Conservation (phyloP, 352 stramenopile genomes). For the Globisporangium mamillatum region DNA sequence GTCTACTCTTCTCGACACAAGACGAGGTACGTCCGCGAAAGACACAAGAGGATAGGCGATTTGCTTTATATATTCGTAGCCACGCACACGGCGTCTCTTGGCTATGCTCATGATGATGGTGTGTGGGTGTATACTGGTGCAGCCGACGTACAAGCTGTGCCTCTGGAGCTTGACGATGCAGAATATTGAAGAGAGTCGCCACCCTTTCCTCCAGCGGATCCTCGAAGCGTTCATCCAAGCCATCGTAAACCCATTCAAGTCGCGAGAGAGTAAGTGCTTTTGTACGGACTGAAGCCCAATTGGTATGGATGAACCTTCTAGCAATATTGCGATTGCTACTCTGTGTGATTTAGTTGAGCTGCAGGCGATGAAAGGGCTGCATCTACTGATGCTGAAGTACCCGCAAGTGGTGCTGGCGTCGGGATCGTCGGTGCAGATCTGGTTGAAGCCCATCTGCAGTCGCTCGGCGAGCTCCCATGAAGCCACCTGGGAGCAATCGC, state of each 20-base stretch:
- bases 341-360: slow-evolving; percentile 29
- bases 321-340: neutral
- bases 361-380: slow-evolving; percentile 60
- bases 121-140: neutral
- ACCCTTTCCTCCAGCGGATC: slow-evolving; percentile 44
- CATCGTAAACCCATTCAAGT: slow-evolving; percentile 73
- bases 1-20: slow-evolving; percentile 47
- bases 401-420: slow-evolving; percentile 31
- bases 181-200: slow-evolving; percentile 45
- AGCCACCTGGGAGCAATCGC: slow-evolving; percentile 41
- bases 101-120: neutral
- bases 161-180: slow-evolving; percentile 66
- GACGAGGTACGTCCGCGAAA: slow-evolving; percentile 30
- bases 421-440: slow-evolving; percentile 35
- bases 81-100: neutral
- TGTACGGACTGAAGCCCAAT: no score
- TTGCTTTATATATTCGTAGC: no score
- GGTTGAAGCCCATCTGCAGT: slow-evolving; percentile 50
- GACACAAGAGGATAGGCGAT: neutral
- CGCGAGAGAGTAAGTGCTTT: slow-evolving; percentile 29
- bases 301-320: neutral
- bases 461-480: slow-evolving; percentile 49
- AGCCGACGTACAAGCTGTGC: slow-evolving; percentile 66
- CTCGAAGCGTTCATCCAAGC: slow-evolving; percentile 66
- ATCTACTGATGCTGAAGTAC: slow-evolving; percentile 52